Evolutionary conservation across 2,329 filamentous ascomycete species (phyloP), one percentile per base, ranked within the genome.

Genomic region (Paracoccidioides lutzii): DNA sequence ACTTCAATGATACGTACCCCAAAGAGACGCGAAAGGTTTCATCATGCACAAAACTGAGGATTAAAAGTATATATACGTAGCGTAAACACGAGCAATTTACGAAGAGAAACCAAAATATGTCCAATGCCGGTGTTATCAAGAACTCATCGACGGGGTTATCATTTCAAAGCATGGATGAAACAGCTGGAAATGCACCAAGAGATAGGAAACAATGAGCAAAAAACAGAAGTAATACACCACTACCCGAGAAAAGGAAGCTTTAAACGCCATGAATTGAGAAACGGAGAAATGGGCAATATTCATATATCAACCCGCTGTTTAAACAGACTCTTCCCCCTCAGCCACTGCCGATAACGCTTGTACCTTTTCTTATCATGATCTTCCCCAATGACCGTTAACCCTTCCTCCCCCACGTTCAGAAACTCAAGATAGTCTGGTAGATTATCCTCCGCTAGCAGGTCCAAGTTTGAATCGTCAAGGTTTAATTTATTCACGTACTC

Each of bases 341-440:
- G 76, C 91, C 93, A 98, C 72, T 96, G 94, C 65, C 85, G 77
- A 72, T 98, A 98, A 8, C 90, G 88, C 73, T 95, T 97, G 71
- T 98, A 98, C 63, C 93, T 78, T 78, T 97, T 96, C 79, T 95
- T 97, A 43, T 80, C 79, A 48, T 83, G 79, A 69, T 97, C 93
- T 65, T 94, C 90, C 46, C 90, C 85, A 1, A 83, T 84, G 12
- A 97, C 91, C 2, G 88, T 94, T 53, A 98, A 73, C 15, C 89
- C 88, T 64, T 95, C 88, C 58, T 93, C 87, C 4, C 81, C 82
- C 10, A 93, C 81, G 45, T 79, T 81, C 55, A 96, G 69, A 65
- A 93, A 85, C 59, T 93, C 87, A 35, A 76, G 76, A 69, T 94
- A 96, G 57, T 88, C 81, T 22, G 80, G 80, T 48, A 85, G 65